Evolutionary conservation across 805 yeast genomes (phyloP).

Genomic region (Kluyveromyces wickerhamii): DNA sequence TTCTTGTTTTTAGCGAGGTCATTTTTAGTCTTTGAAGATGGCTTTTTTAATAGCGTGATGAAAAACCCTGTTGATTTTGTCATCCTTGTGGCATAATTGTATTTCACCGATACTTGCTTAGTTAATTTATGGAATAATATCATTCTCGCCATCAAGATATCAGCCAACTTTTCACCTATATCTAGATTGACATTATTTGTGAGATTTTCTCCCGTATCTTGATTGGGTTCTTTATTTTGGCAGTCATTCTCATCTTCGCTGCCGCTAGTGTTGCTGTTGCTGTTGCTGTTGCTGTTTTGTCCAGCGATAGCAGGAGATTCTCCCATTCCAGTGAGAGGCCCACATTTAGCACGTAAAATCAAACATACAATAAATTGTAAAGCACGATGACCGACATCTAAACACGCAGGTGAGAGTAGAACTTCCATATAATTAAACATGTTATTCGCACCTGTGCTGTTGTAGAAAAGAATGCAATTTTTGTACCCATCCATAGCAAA

Average conservation of each 20-base stretch:
- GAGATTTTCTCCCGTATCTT: slow-evolving; percentile 21
- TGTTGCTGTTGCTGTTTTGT: slow-evolving; percentile 12
- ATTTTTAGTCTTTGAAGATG: slow-evolving; percentile 14
- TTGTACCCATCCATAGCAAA: slow-evolving; percentile 38
- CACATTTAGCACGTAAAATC: slow-evolving; percentile 41
- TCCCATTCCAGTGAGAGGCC: slow-evolving; percentile 32
- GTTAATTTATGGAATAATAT: slow-evolving; percentile 35
- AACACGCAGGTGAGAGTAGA: slow-evolving; percentile 40
- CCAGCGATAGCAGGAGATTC: slow-evolving; percentile 20
- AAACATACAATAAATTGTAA: slow-evolving; percentile 51
- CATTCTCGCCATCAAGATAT: slow-evolving; percentile 34
- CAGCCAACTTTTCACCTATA: slow-evolving; percentile 32
- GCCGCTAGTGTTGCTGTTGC: slow-evolving; percentile 16
- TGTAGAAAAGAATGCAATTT: slow-evolving; percentile 35
- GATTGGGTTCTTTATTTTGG: slow-evolving; percentile 18
- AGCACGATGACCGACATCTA: slow-evolving; percentile 48
- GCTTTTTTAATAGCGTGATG: slow-evolving; percentile 32
- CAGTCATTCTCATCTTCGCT: slow-evolving; percentile 25
- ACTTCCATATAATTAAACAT: slow-evolving; percentile 36
- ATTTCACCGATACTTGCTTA: slow-evolving; percentile 44
- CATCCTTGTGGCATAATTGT: slow-evolving; percentile 63
- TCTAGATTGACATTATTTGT: slow-evolving; percentile 30
- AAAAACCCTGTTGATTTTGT: slow-evolving; percentile 46
- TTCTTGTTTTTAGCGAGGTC: slow-evolving; percentile 1
- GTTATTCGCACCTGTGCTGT: slow-evolving; percentile 28